These are phyloP conservation scores for Wickerhamomyces xylosicus DNA, from an alignment of 805 yeast genomes.

Conservation along the genomic window DNA sequence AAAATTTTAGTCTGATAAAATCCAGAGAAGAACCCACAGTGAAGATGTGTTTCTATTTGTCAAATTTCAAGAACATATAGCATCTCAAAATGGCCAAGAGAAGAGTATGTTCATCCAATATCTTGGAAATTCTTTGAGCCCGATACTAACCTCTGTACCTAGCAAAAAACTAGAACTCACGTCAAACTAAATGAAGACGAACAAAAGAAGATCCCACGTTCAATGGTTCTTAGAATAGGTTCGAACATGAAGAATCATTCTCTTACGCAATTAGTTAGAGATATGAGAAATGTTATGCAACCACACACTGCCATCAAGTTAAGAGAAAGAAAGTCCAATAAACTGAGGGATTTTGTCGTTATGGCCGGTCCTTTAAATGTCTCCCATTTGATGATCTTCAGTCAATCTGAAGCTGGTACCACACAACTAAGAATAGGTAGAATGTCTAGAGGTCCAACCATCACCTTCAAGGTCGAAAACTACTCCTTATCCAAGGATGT, in stretches of 20 bases:
- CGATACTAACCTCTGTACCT: conserved; percentile 8
- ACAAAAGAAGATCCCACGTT: conserved; percentile 67
- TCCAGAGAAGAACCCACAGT: no score
- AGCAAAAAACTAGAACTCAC: conserved; percentile 83
- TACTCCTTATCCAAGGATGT: conserved; percentile 83
- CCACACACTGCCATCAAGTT: conserved; percentile 92
- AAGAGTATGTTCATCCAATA: conserved; percentile 26
- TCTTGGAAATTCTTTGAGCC: background rate
- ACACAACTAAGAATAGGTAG: conserved; percentile 76
- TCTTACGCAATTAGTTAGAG: conserved; percentile 73
- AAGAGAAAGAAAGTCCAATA: conserved; percentile 79
- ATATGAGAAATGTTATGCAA: conserved; percentile 84
- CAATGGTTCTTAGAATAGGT: conserved; percentile 91
- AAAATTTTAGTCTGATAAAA: conserved; percentile 1
- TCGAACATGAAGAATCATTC: conserved; percentile 68
- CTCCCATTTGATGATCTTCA: conserved; percentile 76
- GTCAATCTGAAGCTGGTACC: conserved; percentile 73
- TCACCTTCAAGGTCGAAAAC: conserved; percentile 66
- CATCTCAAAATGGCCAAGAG: conserved; percentile 36
- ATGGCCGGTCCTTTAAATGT: conserved; percentile 98
- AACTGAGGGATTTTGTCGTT: conserved; percentile 87
- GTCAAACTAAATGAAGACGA: conserved; percentile 55
- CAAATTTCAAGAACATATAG: no score
- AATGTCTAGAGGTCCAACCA: conserved; percentile 91
- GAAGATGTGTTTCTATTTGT: no score